These are phyloP conservation scores for Volvox africanus DNA, from an alignment of 139 green algal species.

Conservation along the genomic window DNA sequence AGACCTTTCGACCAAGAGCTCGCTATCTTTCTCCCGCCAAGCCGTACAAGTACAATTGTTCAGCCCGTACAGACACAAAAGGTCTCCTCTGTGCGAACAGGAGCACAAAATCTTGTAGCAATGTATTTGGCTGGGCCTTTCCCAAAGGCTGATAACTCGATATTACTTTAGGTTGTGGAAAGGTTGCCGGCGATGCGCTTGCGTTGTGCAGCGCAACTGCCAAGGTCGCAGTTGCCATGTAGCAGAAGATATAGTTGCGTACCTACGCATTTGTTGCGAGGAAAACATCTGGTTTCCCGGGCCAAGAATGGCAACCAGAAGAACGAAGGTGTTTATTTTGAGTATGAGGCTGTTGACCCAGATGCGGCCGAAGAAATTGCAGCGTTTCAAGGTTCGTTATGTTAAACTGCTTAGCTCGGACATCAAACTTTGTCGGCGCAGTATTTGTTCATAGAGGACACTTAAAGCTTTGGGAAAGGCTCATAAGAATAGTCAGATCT, in stretches of 20 bases:
- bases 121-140: too few relatives aligned
- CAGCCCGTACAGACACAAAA: too few relatives aligned
- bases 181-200: not conserved
- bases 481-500: too few relatives aligned
- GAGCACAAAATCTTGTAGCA: too few relatives aligned
- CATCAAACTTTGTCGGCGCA: not conserved
- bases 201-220: constrained; percentile 9
- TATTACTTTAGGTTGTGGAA: too few relatives aligned
- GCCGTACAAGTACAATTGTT: too few relatives aligned
- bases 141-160: too few relatives aligned
- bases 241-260: not conserved
- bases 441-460: too few relatives aligned
- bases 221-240: not conserved
- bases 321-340: constrained; percentile 57
- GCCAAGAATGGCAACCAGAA: constrained; percentile 48
- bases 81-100: too few relatives aligned
- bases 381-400: not conserved
- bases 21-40: too few relatives aligned
- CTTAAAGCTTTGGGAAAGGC: too few relatives aligned
- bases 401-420: not conserved
- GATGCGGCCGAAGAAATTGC: constrained; percentile 11
- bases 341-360: constrained; percentile 52
- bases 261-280: not conserved
- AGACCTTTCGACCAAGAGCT: too few relatives aligned
- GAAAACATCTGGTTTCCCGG: not conserved